These are phyloP conservation scores for Hamigera avellanea DNA, from an alignment of 495 filamentous ascomycete species.

Conservation along the genomic window DNA sequence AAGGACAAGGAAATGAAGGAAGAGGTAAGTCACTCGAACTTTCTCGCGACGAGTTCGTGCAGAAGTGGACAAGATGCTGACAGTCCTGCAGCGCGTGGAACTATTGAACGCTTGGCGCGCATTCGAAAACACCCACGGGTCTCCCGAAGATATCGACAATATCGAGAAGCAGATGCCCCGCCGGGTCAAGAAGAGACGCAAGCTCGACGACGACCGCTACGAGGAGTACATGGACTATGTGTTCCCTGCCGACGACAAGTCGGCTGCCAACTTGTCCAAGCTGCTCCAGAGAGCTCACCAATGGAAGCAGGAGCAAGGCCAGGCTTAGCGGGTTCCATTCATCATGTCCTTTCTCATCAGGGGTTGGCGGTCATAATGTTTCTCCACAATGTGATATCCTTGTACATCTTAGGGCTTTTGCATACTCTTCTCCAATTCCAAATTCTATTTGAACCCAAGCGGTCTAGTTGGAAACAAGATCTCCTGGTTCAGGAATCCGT, in stretches of 20 bases:
- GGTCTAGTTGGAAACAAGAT: no score
- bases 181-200: conserved; percentile 86
- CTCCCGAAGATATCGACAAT: conserved; percentile 64
- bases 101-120: conserved; percentile 83
- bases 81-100: conserved; percentile 50
- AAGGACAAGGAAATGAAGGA: conserved; percentile 90
- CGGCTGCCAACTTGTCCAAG: conserved; percentile 71
- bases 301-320: conserved; percentile 65
- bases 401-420: no score
- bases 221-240: conserved; percentile 98
- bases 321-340: conserved; percentile 3
- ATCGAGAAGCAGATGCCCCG: conserved; percentile 90
- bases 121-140: conserved; percentile 80
- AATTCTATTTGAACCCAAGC: no score
- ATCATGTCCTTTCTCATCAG: no score
- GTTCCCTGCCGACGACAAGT: conserved; percentile 92
- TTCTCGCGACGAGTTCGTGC: neutral
- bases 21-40: conserved; percentile 42
- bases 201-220: conserved; percentile 86
- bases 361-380: no score
- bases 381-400: neutral
- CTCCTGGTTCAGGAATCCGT: no score
- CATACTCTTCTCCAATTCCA: no score
- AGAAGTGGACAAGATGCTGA: conserved; percentile 16
- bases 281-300: conserved; percentile 73